Evolutionary conservation across 441 rosid genomes (phyloP).

Genomic region (Erodium moschatum): DNA sequence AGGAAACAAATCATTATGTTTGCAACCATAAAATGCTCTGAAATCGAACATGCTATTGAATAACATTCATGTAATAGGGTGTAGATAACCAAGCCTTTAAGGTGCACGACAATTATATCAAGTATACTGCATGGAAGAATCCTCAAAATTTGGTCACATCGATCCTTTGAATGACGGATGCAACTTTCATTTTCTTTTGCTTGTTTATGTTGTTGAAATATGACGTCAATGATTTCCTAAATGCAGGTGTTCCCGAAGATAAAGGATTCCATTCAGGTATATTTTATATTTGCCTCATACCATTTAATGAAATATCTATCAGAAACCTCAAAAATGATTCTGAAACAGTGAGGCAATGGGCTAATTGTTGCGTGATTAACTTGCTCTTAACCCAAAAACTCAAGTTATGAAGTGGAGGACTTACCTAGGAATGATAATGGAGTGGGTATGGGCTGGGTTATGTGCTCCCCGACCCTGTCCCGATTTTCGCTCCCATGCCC

Average conservation of each 20-base stretch:
- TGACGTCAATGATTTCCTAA: slow-evolving; percentile 26
- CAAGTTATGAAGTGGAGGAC: background rate
- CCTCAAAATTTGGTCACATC: background rate
- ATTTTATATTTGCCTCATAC: background rate
- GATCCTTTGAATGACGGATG: background rate
- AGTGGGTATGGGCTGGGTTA: too few species aligned
- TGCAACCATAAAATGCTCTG: background rate
- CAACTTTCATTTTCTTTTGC: slow-evolving; percentile 13
- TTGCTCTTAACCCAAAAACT: background rate
- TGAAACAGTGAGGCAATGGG: slow-evolving; percentile 12
- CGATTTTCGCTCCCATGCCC: too few species aligned
- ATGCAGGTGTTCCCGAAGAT: slow-evolving; percentile 88
- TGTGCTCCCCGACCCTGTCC: too few species aligned
- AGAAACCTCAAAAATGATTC: background rate
- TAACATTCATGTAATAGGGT: background rate
- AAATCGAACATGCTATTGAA: background rate
- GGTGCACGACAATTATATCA: background rate
- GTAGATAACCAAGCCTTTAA: background rate
- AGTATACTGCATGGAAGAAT: background rate
- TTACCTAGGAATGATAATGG: too few species aligned
- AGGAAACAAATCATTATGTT: background rate
- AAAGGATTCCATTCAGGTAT: slow-evolving; percentile 80
- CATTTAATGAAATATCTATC: background rate
- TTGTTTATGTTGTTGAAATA: slow-evolving; percentile 14
- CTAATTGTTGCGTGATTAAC: slow-evolving; percentile 2